Conservation (phyloP, 2,329 filamentous ascomycete species). For the Penicillium corylophilum region DNA sequence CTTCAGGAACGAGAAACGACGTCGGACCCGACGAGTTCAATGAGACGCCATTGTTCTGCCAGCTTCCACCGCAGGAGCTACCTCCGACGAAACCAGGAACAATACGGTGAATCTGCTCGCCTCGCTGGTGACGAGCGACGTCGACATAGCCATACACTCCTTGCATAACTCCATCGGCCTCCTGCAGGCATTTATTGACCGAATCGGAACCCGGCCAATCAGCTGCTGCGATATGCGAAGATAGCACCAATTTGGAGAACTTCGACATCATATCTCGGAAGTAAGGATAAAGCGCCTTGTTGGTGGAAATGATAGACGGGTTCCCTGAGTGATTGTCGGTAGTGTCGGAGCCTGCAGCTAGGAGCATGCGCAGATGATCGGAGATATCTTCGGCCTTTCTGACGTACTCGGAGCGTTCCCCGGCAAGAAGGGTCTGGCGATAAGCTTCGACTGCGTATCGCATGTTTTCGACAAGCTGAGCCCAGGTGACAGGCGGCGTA, state of each 20-base stretch:
- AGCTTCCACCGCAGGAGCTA: conserved; percentile 79
- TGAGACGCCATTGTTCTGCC: conserved; percentile 67
- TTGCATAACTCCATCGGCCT: conserved; percentile 92
- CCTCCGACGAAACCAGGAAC: conserved; percentile 91
- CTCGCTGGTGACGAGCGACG: conserved; percentile 86
- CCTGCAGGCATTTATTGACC: conserved; percentile 89
- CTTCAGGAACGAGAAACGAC: conserved; percentile 81
- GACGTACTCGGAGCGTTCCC: conserved; percentile 85
- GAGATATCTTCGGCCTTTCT: conserved; percentile 96
- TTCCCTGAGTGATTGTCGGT: conserved; percentile 99
- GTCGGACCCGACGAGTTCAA: conserved; percentile 64
- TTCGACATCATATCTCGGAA: conserved; percentile 99
- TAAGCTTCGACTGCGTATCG: conserved; percentile 86
- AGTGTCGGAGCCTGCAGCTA: conserved; percentile 94
- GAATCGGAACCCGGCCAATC: conserved; percentile 95
- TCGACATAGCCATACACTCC: conserved; percentile 97
- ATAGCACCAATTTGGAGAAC: conserved; percentile 98
- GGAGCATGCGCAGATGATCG: conserved; percentile 85
- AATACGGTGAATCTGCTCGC: conserved; percentile 88
- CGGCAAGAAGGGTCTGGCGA: conserved; percentile 80
- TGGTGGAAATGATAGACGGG: conserved; percentile 97
- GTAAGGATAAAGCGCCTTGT: conserved; percentile 94
- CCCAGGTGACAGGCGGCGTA: conserved; percentile 81
- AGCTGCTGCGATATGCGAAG: conserved; percentile 93
- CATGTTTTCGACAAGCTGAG: conserved; percentile 87